phyloP scores from a whole-genome alignment of 352 stramenopile species.

The Pythium angustatum region DNA sequence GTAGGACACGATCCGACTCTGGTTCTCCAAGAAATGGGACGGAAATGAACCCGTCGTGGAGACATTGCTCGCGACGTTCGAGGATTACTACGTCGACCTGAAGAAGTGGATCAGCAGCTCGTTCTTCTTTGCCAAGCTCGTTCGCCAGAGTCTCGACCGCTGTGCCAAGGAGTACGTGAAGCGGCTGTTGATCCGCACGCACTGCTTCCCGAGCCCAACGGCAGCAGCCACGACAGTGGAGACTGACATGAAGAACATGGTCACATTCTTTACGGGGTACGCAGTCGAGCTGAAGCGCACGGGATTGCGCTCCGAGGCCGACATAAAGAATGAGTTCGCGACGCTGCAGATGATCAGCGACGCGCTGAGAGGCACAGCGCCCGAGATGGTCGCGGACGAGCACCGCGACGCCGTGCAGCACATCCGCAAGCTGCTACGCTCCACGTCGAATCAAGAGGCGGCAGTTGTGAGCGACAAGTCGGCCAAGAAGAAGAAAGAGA shows the following conservation, averaged over 20 bases:
- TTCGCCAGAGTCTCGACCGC: constrained; percentile 69
- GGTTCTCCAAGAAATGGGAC: constrained; percentile 87
- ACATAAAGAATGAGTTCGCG: constrained; percentile 71
- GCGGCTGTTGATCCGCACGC: constrained; percentile 54
- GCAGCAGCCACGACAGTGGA: constrained; percentile 48
- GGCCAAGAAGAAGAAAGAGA: constrained; percentile 43
- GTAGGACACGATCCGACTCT: constrained; percentile 69
- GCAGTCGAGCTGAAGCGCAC: constrained; percentile 63
- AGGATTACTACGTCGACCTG: constrained; percentile 77
- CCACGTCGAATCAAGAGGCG: constrained; percentile 61
- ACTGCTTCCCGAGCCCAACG: constrained; percentile 50
- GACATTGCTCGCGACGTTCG: constrained; percentile 70
- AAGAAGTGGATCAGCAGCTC: constrained; percentile 75
- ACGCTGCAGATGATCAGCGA: constrained; percentile 50
- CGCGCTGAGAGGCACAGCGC: constrained; percentile 35
- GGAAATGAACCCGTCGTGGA: constrained; percentile 74
- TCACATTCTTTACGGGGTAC: constrained; percentile 75
- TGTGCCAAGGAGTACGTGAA: constrained; percentile 70
- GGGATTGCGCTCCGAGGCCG: constrained; percentile 60
- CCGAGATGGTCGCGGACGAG: constrained; percentile 36
- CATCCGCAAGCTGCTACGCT: constrained; percentile 64
- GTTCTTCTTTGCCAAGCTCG: constrained; percentile 85
- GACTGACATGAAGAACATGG: constrained; percentile 65
- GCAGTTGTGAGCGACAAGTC: constrained; percentile 40
- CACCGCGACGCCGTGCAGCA: constrained; percentile 43